Evolutionary conservation across 768 basidiomycete species (phyloP), one percentile per base, ranked within the genome.

Genomic region (Lentinula lateritia): DNA sequence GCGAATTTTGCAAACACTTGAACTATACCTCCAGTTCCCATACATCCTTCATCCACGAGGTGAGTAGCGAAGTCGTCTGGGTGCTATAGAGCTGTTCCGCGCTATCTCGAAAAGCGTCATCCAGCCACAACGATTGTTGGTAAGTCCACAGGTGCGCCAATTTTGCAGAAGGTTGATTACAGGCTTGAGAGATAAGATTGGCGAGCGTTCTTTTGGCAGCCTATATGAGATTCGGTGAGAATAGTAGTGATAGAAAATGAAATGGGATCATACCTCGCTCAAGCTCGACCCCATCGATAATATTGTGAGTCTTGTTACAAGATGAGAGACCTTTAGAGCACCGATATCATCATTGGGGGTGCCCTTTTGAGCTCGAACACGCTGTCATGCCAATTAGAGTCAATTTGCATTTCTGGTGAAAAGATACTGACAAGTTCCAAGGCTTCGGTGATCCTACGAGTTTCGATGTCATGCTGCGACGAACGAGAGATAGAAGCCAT

Each of bases 401-500:
- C 7, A 32, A 43, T 2, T 2, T 28, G 28, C 6, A 34, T 2
- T 52, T 35, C 35, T 23, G 41, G 18, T 18, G 41, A 46, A 36
- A 35, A 50, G 3, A 46, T 18, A 50, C 67, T 18, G 62, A 74
- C 73, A 34, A 60, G 42, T 59, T 71, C 64, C 12, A 75, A 62
- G 60, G 70, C 62, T 52, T 62, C 52, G 18, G 60, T 61, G 8
- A 74, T 50, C 20, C 10, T 6, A 43, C 42, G 18, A 50, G 45
- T 23, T n/a, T 35, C 10, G 18, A 18, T 20, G 5, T 13, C 32
- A 35, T 48, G 38, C 16, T 45, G 43, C 46, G 58, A 39, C 3
- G 46, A 52, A 6, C 64, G 52, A 8, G 73, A 71, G 32, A 80
- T 59, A 4, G 72, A 73, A 45, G 69, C 68, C 52, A 82, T 55